Evolutionary conservation across 352 stramenopile genomes (phyloP).

Genomic region (Discostella stelligera): DNA sequence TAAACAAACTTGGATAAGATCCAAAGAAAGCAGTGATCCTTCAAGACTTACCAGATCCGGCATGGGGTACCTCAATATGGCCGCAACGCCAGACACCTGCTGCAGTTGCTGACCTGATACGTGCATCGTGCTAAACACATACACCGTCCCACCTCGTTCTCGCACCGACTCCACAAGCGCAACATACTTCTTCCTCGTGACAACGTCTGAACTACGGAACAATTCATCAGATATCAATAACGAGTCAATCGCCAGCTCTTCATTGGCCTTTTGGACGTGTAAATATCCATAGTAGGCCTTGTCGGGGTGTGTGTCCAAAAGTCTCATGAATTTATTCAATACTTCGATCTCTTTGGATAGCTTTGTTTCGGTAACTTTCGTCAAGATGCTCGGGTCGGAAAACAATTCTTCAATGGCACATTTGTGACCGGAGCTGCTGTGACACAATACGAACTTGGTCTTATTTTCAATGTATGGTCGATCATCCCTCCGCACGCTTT

Average conservation of each 20-base stretch:
- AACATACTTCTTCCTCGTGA: constrained; percentile 90
- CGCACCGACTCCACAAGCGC: constrained; percentile 91
- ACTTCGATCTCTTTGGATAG: constrained; percentile 73
- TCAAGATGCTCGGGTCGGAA: constrained; percentile 89
- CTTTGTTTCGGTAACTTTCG: constrained; percentile 93
- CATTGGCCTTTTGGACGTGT: constrained; percentile 89
- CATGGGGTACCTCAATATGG: constrained; percentile 94
- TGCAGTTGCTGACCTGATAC: constrained; percentile 92
- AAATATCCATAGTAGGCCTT: constrained; percentile 94
- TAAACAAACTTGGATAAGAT: neutral
- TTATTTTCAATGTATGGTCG: constrained; percentile 94
- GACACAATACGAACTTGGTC: constrained; percentile 93
- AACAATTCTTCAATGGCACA: constrained; percentile 97
- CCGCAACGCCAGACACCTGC: constrained; percentile 92
- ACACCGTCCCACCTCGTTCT: constrained; percentile 89
- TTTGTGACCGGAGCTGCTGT: constrained; percentile 93
- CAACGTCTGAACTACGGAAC: constrained; percentile 90
- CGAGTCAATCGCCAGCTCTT: constrained; percentile 91
- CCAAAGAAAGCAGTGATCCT: neutral
- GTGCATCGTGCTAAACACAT: constrained; percentile 93
- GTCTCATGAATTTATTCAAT: constrained; percentile 90
- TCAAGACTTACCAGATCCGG: constrained; percentile 84
- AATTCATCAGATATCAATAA: constrained; percentile 94
- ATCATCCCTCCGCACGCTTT: constrained; percentile 91
- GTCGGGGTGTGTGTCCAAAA: constrained; percentile 94